Conservation (phyloP, 1,284 basidiomycete genomes). For the Anthracocystis walkeri region DNA sequence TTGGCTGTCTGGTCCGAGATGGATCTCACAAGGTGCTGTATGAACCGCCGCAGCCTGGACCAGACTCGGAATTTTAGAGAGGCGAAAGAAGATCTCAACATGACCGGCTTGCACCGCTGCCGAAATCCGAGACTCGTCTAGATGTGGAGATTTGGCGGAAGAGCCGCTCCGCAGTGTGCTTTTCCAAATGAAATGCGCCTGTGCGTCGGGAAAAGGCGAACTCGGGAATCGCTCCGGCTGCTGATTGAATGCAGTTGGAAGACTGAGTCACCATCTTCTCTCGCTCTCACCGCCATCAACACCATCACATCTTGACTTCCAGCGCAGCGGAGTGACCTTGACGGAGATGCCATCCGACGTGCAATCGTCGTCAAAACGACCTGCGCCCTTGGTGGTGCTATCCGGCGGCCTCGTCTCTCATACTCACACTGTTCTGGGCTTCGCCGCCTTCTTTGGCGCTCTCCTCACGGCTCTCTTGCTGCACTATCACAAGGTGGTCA, state of each 20-base stretch:
- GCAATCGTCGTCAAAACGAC: slow-evolving; percentile 15
- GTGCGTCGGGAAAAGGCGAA: slow-evolving; percentile 16
- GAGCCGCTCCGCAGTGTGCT: neutral
- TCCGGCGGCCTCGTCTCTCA: slow-evolving; percentile 65
- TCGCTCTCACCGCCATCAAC: neutral
- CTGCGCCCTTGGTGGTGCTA: slow-evolving; percentile 49
- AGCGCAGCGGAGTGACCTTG: neutral
- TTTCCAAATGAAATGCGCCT: slow-evolving; percentile 5
- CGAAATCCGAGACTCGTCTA: neutral
- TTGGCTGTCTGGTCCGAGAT: too few relatives aligned
- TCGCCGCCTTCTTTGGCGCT: slow-evolving; percentile 79
- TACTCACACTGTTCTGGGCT: slow-evolving; percentile 79
- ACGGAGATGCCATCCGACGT: slow-evolving; percentile 53
- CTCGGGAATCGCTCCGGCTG: neutral
- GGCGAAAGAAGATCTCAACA: too few relatives aligned
- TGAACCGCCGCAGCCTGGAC: too few relatives aligned
- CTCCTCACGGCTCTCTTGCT: slow-evolving; percentile 78
- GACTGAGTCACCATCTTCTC: neutral
- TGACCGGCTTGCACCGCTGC: too few relatives aligned
- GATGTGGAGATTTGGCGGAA: neutral
- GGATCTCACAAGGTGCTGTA: too few relatives aligned
- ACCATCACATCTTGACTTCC: neutral
- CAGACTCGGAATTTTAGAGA: too few relatives aligned
- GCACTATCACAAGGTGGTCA: slow-evolving; percentile 88
- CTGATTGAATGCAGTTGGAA: neutral